Conservation (phyloP, 805 yeast species). For the Pichia kluyveri region DNA sequence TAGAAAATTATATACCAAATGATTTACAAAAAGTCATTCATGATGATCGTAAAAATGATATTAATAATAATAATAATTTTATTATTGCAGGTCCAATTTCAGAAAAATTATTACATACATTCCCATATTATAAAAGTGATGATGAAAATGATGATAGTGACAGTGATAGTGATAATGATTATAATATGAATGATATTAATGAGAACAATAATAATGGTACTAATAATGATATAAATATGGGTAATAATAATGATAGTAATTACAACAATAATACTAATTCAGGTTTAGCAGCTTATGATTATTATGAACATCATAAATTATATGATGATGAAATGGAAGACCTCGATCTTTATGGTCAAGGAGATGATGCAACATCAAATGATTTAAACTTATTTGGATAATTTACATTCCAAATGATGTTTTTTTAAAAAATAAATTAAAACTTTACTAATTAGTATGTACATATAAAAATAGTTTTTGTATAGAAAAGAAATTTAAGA, state of each 20-base stretch:
- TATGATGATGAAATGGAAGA: slow-evolving; percentile 9
- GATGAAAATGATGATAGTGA: slow-evolving; percentile 12
- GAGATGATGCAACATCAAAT: slow-evolving; percentile 1
- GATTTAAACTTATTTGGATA: slow-evolving; percentile 15
- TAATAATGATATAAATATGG: neutral
- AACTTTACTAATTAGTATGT: neutral
- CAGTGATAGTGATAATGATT: slow-evolving; percentile 3
- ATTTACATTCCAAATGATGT: neutral
- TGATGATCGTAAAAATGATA: slow-evolving; percentile 8
- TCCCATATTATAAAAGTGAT: slow-evolving; percentile 25
- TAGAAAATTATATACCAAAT: slow-evolving; percentile 20
- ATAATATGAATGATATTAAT: neutral
- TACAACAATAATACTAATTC: neutral
- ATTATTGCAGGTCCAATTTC: slow-evolving; percentile 29
- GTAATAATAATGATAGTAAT: neutral
- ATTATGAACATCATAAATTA: slow-evolving; percentile 16
- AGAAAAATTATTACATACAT: slow-evolving; percentile 20
- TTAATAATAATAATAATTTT: slow-evolving; percentile 21
- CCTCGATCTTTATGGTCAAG: slow-evolving; percentile 14
- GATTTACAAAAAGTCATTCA: slow-evolving; percentile 16
- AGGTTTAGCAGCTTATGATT: slow-evolving; percentile 12
- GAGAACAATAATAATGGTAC: neutral
- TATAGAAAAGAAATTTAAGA: neutral
- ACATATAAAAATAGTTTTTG: neutral
- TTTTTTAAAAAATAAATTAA: neutral